phyloP scores from a whole-genome alignment of 805 yeast genomes.

The Zygosaccharomyces bisporus region DNA sequence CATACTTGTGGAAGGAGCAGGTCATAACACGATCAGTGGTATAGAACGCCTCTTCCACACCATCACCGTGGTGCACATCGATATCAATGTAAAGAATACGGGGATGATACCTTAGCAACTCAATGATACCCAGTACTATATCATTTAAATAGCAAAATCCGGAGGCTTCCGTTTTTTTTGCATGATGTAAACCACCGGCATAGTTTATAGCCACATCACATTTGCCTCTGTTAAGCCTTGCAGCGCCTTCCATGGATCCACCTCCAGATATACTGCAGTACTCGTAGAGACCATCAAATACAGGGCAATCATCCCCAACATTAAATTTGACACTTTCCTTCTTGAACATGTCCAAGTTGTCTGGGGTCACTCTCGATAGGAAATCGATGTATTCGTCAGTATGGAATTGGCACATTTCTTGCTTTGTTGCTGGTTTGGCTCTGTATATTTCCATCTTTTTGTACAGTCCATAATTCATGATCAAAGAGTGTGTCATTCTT shows the following conservation, averaged over 20 bases:
- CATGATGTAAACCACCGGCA: constrained; percentile 97
- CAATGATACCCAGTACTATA: constrained; percentile 83
- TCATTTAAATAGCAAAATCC: constrained; percentile 96
- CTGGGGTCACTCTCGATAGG: constrained; percentile 85
- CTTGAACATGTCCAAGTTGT: constrained; percentile 78
- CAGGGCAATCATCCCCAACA: constrained; percentile 92
- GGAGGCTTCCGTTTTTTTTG: constrained; percentile 88
- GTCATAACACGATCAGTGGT: constrained; percentile 96
- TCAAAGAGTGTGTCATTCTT: constrained; percentile 96
- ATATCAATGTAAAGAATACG: constrained; percentile 91
- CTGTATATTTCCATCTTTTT: constrained; percentile 96
- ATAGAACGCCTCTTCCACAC: constrained; percentile 96
- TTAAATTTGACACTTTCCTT: constrained; percentile 87
- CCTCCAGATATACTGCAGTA: constrained; percentile 88
- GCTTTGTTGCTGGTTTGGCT: constrained; percentile 96
- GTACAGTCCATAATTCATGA: constrained; percentile 95
- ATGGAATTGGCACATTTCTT: constrained; percentile 97
- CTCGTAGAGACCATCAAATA: constrained; percentile 91
- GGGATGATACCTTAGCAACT: constrained; percentile 82
- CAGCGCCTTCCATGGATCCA: constrained; percentile 89
- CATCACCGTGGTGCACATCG: constrained; percentile 96
- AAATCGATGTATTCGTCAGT: constrained; percentile 97
- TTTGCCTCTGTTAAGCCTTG: constrained; percentile 77
- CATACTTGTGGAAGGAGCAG: constrained; percentile 91
- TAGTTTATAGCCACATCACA: constrained; percentile 94